These are phyloP conservation scores for Populus hybrid DNA, from an alignment of 441 rosid genomes.

Conservation along the genomic window DNA sequence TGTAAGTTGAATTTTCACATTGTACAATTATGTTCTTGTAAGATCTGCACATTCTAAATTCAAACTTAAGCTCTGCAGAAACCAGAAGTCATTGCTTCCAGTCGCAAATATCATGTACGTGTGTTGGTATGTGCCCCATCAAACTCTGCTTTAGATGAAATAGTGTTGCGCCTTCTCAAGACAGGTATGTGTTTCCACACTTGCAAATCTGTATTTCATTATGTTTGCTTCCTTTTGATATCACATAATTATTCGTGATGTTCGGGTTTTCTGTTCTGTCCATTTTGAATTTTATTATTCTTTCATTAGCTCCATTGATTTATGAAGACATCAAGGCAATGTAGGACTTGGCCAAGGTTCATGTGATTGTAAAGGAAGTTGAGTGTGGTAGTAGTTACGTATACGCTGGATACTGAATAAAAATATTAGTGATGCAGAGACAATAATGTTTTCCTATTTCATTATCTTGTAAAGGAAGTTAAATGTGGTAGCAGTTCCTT, in stretches of 20 bases:
- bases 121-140: conserved; percentile 97
- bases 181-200: conserved; percentile 46
- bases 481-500: background rate
- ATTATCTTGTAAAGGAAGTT: background rate
- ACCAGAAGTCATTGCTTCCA: conserved; percentile 79
- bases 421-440: background rate
- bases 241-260: background rate
- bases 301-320: background rate
- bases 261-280: background rate
- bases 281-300: background rate
- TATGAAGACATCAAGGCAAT: background rate
- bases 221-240: conserved; percentile 12
- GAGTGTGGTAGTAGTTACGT: background rate
- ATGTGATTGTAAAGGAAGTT: background rate
- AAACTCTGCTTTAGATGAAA: conserved; percentile 99
- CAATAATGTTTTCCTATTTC: background rate
- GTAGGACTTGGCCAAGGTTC: background rate
- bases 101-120: conserved; percentile 66
- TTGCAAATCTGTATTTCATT: conserved; percentile 1
- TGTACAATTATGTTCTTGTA: conserved; percentile 4
- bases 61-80: conserved; percentile 45
- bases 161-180: conserved; percentile 74
- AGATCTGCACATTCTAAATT: conserved; percentile 7
- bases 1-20: conserved; percentile 45
- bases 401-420: background rate